Conservation (phyloP, 345 rosid genomes). For the Populus euphratica region DNA sequence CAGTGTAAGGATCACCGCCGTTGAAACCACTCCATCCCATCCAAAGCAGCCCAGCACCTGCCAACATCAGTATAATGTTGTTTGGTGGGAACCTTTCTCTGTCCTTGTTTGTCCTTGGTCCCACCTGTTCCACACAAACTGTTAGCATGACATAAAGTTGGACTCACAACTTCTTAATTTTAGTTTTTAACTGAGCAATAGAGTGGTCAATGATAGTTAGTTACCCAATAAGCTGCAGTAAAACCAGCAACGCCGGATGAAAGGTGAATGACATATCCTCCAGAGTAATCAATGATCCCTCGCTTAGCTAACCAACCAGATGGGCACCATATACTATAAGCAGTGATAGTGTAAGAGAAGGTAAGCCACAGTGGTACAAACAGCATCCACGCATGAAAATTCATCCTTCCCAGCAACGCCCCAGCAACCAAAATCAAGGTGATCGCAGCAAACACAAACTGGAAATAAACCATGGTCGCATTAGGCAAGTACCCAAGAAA, state of each 20-base stretch:
- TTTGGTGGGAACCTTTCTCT: slow-evolving; percentile 65
- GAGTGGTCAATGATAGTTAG: neutral
- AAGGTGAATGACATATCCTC: slow-evolving; percentile 61
- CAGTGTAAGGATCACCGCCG: slow-evolving; percentile 59
- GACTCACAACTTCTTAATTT: neutral
- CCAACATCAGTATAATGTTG: slow-evolving; percentile 62
- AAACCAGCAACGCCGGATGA: slow-evolving; percentile 69
- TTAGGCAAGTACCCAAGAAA: slow-evolving; percentile 37
- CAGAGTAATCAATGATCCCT: slow-evolving; percentile 59
- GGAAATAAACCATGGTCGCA: slow-evolving; percentile 65
- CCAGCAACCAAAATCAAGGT: slow-evolving; percentile 55
- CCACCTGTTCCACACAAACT: slow-evolving; percentile 33
- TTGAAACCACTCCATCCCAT: slow-evolving; percentile 78
- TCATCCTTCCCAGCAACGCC: slow-evolving; percentile 66
- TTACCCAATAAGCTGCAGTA: slow-evolving; percentile 68
- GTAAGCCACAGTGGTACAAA: slow-evolving; percentile 71
- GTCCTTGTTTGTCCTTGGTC: slow-evolving; percentile 61
- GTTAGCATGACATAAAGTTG: neutral
- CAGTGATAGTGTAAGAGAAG: slow-evolving; percentile 53
- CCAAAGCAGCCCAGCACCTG: slow-evolving; percentile 69
- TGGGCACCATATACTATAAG: slow-evolving; percentile 55
- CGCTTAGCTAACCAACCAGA: slow-evolving; percentile 45
- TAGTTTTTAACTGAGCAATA: neutral
- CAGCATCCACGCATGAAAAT: slow-evolving; percentile 65
- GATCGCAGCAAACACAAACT: slow-evolving; percentile 60